Conservation (phyloP, 2,329 filamentous ascomycete genomes). For the Fusarium pseudograminearum region DNA sequence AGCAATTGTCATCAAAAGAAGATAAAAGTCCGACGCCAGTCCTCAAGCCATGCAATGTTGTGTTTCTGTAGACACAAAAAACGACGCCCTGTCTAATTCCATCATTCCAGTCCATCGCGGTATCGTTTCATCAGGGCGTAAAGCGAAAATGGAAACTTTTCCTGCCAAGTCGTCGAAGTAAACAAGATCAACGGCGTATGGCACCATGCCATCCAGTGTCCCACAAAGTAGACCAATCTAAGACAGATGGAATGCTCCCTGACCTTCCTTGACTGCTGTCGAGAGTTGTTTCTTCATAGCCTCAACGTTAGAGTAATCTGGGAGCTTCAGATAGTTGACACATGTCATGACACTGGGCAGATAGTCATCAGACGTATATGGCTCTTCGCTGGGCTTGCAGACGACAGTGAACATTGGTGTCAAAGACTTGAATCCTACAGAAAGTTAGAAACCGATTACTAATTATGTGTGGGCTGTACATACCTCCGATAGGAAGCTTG, state of each 20-base stretch:
- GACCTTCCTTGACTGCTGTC: constrained; percentile 92
- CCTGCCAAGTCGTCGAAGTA: constrained; percentile 30
- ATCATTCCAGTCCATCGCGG: constrained; percentile 38
- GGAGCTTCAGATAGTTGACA: constrained; percentile 98
- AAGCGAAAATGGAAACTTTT: constrained; percentile 38
- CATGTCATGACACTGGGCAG: constrained; percentile 99
- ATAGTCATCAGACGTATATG: constrained; percentile 94
- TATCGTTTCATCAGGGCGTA: constrained; percentile 45
- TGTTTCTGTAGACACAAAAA: constrained; percentile 31
- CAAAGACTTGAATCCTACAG: constrained; percentile 89
- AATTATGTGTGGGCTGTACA: constrained; percentile 50
- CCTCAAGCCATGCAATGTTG: constrained; percentile 45
- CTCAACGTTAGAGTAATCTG: constrained; percentile 86
- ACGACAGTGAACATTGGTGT: constrained; percentile 99
- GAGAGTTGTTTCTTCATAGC: constrained; percentile 82
- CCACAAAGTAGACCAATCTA: constrained; percentile 55
- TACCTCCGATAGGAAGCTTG: constrained; percentile 97
- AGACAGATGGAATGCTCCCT: constrained; percentile 97
- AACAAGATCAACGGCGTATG: constrained; percentile 11
- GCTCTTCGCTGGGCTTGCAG: constrained; percentile 96
- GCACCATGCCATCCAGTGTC: constrained; percentile 12
- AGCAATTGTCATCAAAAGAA: constrained; percentile 35
- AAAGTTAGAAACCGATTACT: constrained; percentile 5
- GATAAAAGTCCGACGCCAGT: constrained; percentile 43
- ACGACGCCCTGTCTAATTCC: constrained; percentile 46